phyloP scores from a whole-genome alignment of 768 basidiomycete genomes.

The Lactarius quietus region DNA sequence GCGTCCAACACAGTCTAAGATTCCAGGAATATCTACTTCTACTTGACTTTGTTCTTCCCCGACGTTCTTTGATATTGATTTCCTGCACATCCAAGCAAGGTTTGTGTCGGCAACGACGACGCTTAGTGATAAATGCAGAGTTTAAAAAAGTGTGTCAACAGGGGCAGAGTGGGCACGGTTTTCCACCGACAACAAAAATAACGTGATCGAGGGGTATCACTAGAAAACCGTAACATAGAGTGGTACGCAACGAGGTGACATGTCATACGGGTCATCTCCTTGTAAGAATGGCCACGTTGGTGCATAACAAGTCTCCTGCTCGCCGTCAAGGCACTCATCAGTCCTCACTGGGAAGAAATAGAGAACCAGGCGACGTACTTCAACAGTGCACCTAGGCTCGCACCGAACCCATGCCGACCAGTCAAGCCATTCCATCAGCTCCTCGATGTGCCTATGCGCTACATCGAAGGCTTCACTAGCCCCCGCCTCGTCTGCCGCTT shows the following conservation, averaged over 20 bases:
- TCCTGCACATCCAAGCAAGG: no score
- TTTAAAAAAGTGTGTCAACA: no score
- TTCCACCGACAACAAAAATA: no score
- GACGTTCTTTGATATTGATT: no score
- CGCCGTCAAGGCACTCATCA: background rate
- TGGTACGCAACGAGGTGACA: slow-evolving; percentile 23
- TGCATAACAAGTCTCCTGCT: slow-evolving; percentile 22
- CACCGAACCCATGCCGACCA: slow-evolving; percentile 28
- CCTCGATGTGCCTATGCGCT: slow-evolving; percentile 10
- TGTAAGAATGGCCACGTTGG: slow-evolving; percentile 26
- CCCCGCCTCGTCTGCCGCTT: slow-evolving; percentile 13
- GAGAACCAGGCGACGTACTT: slow-evolving; percentile 14
- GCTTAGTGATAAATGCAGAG: no score
- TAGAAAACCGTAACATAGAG: no score
- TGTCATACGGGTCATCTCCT: slow-evolving; percentile 11
- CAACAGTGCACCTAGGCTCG: slow-evolving; percentile 19
- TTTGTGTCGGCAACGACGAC: no score
- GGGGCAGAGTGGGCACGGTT: no score
- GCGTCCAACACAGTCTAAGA: no score
- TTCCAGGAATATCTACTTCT: no score
- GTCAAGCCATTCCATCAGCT: slow-evolving; percentile 27
- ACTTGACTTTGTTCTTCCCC: no score
- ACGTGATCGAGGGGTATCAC: no score
- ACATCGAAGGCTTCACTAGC: background rate
- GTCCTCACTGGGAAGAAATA: background rate